phyloP scores from a whole-genome alignment of 441 rosid genomes.

The Eutrema salsugineum region DNA sequence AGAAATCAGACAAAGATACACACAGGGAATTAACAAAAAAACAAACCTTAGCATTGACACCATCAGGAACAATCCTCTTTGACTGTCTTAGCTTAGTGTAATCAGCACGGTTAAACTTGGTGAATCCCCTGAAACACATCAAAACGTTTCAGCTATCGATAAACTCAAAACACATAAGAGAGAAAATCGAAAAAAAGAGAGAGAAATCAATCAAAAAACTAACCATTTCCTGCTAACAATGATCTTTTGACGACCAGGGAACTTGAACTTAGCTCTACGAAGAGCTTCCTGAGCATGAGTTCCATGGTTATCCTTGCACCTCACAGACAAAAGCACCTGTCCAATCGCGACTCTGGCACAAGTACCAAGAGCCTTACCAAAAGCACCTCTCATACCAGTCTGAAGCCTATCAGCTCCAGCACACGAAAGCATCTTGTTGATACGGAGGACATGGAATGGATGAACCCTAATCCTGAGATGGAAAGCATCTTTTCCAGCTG shows the following conservation, averaged over 20 bases:
- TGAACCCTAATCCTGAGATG: slow-evolving; percentile 42
- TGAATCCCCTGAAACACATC: slow-evolving; percentile 45
- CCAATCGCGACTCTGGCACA: slow-evolving; percentile 68
- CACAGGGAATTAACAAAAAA: background rate
- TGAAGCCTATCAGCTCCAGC: slow-evolving; percentile 58
- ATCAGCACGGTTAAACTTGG: slow-evolving; percentile 53
- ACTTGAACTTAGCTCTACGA: slow-evolving; percentile 87
- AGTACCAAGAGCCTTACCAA: slow-evolving; percentile 56
- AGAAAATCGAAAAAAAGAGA: no score
- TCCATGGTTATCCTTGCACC: slow-evolving; percentile 78
- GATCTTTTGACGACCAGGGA: slow-evolving; percentile 89
- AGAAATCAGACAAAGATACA: background rate
- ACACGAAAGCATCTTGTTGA: slow-evolving; percentile 48
- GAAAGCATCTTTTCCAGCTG: slow-evolving; percentile 40
- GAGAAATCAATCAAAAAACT: background rate
- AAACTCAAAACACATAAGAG: background rate
- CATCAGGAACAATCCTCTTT: slow-evolving; percentile 52
- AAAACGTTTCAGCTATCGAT: background rate
- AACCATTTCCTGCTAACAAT: slow-evolving; percentile 56
- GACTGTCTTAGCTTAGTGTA: slow-evolving; percentile 43
- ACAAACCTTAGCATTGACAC: slow-evolving; percentile 62
- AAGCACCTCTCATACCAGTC: slow-evolving; percentile 63
- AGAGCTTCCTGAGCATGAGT: slow-evolving; percentile 94
- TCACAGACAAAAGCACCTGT: slow-evolving; percentile 80
- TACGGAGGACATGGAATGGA: slow-evolving; percentile 39